These are phyloP conservation scores for Gaillardinia entomophila DNA, from an alignment of 805 yeast genomes.

Conservation along the genomic window DNA sequence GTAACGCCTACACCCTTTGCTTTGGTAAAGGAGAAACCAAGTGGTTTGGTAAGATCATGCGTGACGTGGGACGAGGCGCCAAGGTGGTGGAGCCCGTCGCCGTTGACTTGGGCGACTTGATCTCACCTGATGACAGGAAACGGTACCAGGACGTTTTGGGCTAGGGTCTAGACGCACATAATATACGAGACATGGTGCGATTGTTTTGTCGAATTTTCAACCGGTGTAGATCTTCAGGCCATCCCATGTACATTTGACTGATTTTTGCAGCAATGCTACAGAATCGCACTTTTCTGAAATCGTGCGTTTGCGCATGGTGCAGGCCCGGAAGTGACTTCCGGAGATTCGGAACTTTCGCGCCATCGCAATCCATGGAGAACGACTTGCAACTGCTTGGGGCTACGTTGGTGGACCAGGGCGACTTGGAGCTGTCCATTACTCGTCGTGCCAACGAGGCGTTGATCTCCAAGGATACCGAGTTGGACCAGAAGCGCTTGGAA, in stretches of 20 bases:
- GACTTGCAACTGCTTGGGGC: constrained; percentile 26
- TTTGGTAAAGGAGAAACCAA: constrained; percentile 73
- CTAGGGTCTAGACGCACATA: too few relatives aligned
- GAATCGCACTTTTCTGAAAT: too few relatives aligned
- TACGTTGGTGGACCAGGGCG: constrained; percentile 68
- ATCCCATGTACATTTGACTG: too few relatives aligned
- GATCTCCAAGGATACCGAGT: constrained; percentile 56
- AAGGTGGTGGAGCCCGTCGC: constrained; percentile 14
- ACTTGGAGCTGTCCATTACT: constrained; percentile 70
- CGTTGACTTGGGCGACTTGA: constrained; percentile 13
- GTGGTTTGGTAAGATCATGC: constrained; percentile 49
- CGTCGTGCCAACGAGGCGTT: constrained; percentile 61
- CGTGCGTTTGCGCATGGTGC: too few relatives aligned
- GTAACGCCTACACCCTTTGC: constrained; percentile 70
- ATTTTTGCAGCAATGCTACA: too few relatives aligned
- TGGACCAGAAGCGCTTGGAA: constrained; percentile 70
- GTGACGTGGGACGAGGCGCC: constrained; percentile 41
- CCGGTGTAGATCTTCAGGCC: too few relatives aligned
- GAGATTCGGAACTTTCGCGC: not conserved
- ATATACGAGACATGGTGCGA: too few relatives aligned
- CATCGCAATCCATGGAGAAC: constrained; percentile 1
- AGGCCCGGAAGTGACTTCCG: too few relatives aligned
- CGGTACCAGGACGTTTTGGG: constrained; percentile 20
- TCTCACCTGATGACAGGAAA: constrained; percentile 17
- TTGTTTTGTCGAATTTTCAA: too few relatives aligned